Evolutionary conservation across 1,139 yeast genomes (phyloP), one percentile per base, ranked within the genome.

Genomic region (Nakaseomyces kungkrabaensis): DNA sequence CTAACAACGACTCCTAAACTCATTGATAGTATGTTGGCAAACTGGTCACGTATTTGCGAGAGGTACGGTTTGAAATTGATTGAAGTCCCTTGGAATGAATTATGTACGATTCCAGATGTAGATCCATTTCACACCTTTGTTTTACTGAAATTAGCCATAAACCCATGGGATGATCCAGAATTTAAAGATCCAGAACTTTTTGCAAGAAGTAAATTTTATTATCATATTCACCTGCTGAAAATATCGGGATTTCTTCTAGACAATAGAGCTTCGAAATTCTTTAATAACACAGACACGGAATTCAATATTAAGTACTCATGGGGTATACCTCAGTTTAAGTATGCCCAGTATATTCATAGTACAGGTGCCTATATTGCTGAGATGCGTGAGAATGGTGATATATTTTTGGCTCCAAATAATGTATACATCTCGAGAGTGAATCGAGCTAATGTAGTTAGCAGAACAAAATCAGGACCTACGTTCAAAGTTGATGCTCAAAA

Each of bases 331-430:
- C 72, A 74, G 26, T 90, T 86, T 69, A 80, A 82, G 57, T 85
- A 79, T 63, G 88, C 90, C 1, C 98, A 94, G 66, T 94, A 85
- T 61, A 82, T 94, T 50, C 98, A 94, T 66, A 77, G 74, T 55
- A 81, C 95, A 0, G 99, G 98, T 1, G 81, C 87, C 1, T 87
- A 90, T 56, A 79, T 94, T 51, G 95, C 94, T 3, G 97, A 94
- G 66, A 74, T 94, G 45, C 72, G 92, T 54, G 88, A 81, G 45
- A 83, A 82, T 56, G 95, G 96, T 17, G 85, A 81, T 51, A 76
- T 90, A 58, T 82, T 85, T 56, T 70, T 90, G 60, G 92, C 90
- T 0, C 95, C 95, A 2, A 85, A 85, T 59, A 85, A 85, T 63
- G 76, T 82, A 47, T 87, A 84, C 62, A 77, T 85, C 46, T 76